Percentiles rank a stretch among this genome's conserved stretches.
phyloP scores from a whole-genome alignment of 805 yeast species.

The Yarrowia hollandica region DNA sequence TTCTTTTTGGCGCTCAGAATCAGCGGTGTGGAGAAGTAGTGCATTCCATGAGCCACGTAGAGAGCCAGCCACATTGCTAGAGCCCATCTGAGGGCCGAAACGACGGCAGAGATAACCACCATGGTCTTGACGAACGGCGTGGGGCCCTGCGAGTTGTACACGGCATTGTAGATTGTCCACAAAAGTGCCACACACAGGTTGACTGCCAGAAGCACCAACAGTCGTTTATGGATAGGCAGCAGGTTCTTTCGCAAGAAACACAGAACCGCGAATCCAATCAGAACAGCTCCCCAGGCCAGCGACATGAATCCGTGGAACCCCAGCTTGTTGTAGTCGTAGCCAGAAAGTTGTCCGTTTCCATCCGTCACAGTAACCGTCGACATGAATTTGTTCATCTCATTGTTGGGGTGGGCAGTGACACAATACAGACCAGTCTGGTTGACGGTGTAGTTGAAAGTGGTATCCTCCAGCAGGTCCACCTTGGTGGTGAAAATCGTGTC shows the following conservation, averaged over 20 bases:
- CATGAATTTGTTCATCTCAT: conserved; percentile 8
- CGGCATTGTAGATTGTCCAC: conserved; percentile 1
- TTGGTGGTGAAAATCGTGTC: conserved; percentile 14
- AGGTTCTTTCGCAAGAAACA: background rate
- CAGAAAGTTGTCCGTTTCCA: background rate
- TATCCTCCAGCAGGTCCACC: background rate
- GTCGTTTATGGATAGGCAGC: background rate
- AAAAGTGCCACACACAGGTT: background rate
- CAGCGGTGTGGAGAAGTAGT: conserved; percentile 12
- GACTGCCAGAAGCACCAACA: background rate
- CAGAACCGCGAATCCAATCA: background rate
- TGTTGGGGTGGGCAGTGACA: conserved; percentile 16
- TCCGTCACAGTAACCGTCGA: background rate
- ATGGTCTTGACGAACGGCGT: background rate
- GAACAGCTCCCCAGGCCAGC: background rate
- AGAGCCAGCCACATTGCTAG: background rate
- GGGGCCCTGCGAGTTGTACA: background rate
- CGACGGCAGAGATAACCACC: background rate
- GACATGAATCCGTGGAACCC: background rate
- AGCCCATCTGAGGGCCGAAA: conserved; percentile 5
- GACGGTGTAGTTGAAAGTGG: background rate
- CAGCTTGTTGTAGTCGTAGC: conserved; percentile 11
- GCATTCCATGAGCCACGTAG: conserved; percentile 17
- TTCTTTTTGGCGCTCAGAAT: conserved; percentile 1
- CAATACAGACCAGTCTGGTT: conserved; percentile 17